Conservation (phyloP, 2,329 filamentous ascomycete species). For the Calonectria pteridis region DNA sequence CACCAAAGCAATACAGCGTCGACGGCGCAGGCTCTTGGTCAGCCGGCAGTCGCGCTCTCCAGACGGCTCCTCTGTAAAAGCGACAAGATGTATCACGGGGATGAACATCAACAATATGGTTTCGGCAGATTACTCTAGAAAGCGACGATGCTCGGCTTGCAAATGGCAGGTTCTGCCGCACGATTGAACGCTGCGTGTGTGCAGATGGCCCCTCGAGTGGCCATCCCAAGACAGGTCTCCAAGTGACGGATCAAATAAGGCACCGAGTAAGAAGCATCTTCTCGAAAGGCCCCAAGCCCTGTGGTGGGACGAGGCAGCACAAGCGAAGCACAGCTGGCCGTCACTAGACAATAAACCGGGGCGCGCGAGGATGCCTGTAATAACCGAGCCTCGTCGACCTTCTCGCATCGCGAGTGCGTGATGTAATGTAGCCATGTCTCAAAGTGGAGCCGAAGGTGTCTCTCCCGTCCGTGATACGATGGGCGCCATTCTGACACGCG, state of each 20-base stretch:
- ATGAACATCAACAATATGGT: background rate
- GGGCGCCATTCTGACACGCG: background rate
- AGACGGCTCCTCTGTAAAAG: conserved; percentile 23
- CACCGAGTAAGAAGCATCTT: background rate
- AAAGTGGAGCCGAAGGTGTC: conserved; percentile 19
- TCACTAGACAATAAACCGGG: conserved; percentile 40
- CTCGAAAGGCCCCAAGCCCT: conserved; percentile 35
- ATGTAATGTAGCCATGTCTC: conserved; percentile 15
- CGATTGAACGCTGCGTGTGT: background rate
- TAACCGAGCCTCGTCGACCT: conserved; percentile 25
- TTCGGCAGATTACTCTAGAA: background rate
- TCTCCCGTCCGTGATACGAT: conserved; percentile 5
- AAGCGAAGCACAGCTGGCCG: conserved; percentile 26
- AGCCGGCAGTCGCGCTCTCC: conserved; percentile 32
- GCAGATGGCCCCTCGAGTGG: background rate
- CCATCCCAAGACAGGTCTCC: background rate
- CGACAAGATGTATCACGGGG: conserved; percentile 20
- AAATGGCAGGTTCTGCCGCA: conserved; percentile 16
- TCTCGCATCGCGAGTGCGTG: conserved; percentile 14
- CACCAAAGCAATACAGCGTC: conserved; percentile 37
- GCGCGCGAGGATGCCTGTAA: background rate
- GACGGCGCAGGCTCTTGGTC: conserved; percentile 34
- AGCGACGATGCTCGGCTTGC: background rate
- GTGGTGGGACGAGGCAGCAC: conserved; percentile 35
- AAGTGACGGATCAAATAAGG: background rate